Conservation (phyloP, 192 early-diverging fungal species). For the Linnemannia exigua region DNA sequence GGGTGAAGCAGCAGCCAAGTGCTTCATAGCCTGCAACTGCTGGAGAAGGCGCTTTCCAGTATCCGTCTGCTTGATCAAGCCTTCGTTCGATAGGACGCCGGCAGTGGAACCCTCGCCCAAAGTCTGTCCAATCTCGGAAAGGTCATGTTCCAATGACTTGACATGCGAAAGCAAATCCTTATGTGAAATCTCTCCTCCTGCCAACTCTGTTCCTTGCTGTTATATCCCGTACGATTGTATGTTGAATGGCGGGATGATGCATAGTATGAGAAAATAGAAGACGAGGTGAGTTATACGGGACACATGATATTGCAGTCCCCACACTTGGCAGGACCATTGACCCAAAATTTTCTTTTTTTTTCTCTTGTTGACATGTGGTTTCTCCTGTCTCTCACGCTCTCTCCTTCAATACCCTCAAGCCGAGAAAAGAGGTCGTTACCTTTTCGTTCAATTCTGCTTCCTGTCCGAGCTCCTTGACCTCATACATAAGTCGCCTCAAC, state of each 20-base stretch:
- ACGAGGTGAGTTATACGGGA: not conserved
- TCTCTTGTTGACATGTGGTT: conserved; percentile 7
- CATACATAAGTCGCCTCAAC: conserved; percentile 82
- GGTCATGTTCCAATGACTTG: conserved; percentile 65
- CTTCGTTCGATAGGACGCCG: conserved; percentile 51
- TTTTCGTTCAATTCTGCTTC: conserved; percentile 71
- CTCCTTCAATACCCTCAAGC: not conserved
- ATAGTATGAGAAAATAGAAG: not conserved
- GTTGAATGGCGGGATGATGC: not conserved
- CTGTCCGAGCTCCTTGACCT: conserved; percentile 84
- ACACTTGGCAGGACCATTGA: conserved; percentile 1
- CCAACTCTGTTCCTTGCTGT: conserved; percentile 51
- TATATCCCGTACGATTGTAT: not conserved
- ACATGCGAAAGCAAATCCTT: conserved; percentile 64
- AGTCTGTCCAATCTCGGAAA: conserved; percentile 61
- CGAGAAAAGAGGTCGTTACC: conserved; percentile 36
- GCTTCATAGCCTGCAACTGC: conserved; percentile 68
- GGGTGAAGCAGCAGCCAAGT: conserved; percentile 14
- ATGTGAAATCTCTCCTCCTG: conserved; percentile 53
- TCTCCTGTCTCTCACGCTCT: not conserved
- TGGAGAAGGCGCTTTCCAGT: conserved; percentile 64
- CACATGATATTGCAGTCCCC: not conserved
- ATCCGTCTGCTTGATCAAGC: conserved; percentile 63
- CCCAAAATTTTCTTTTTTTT: conserved; percentile 20
- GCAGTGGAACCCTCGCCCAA: conserved; percentile 48